These are phyloP conservation scores for Coemansia sp. DNA, from an alignment of 192 early-diverging fungal species.

Conservation along the genomic window DNA sequence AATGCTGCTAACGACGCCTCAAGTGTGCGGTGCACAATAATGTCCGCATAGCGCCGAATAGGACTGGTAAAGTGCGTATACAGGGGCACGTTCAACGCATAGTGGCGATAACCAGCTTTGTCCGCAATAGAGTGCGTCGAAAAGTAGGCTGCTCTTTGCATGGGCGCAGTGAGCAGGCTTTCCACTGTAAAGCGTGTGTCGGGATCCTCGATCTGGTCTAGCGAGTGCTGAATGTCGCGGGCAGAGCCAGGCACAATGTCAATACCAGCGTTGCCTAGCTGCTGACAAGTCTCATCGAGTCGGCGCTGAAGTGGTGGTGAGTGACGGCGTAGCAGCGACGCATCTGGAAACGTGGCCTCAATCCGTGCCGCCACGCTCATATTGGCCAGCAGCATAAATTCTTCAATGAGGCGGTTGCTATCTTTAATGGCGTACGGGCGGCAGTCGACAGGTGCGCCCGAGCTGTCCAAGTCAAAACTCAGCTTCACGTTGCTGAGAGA, in stretches of 20 bases:
- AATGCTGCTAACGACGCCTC: conserved; percentile 43
- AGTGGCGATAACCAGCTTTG: conserved; percentile 73
- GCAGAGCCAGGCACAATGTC: conserved; percentile 59
- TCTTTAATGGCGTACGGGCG: conserved; percentile 60
- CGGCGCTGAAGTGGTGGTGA: conserved; percentile 54
- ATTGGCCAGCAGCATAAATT: conserved; percentile 90
- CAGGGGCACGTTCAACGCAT: conserved; percentile 86
- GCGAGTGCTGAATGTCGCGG: conserved; percentile 60
- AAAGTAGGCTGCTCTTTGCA: conserved; percentile 99
- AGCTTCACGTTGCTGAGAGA: conserved; percentile 91
- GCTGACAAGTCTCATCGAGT: conserved; percentile 32
- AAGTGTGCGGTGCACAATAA: conserved; percentile 91
- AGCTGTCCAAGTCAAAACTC: conserved; percentile 87
- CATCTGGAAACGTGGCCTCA: conserved; percentile 70
- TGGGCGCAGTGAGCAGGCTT: conserved; percentile 58
- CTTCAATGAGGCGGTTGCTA: conserved; percentile 93
- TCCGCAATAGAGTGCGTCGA: conserved; percentile 77
- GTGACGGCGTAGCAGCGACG: conserved; percentile 80
- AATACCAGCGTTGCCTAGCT: conserved; percentile 61
- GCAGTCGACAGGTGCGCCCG: conserved; percentile 84
- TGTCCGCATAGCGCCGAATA: conserved; percentile 98
- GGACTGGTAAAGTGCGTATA: conserved; percentile 99
- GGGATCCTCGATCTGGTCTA: conserved; percentile 50
- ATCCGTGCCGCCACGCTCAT: conserved; percentile 92
- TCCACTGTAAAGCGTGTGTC: conserved; percentile 28